Percentiles rank a stretch among this genome's conserved stretches.
phyloP scores from a whole-genome alignment of 1,139 yeast genomes.

The Pichia sp. region DNA sequence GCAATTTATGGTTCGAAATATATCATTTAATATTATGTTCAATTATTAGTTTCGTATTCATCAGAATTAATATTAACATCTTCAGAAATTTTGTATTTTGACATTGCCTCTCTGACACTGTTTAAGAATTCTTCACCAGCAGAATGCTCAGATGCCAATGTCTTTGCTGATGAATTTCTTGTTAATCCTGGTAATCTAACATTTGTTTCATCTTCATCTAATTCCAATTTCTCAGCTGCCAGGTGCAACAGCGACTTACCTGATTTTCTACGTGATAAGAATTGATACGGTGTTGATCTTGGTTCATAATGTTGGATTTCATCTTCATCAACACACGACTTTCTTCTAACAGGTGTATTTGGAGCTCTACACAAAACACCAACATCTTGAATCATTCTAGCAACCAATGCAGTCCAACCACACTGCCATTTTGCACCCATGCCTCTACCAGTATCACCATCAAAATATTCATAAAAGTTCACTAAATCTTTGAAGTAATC shows the following conservation, averaged over 20 bases:
- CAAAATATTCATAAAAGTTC: slow-evolving; percentile 84
- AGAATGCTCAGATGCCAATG: slow-evolving; percentile 23
- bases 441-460: slow-evolving; percentile 94
- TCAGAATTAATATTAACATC: slow-evolving; percentile 43
- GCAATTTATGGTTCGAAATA: background rate
- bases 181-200: slow-evolving; percentile 27
- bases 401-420: slow-evolving; percentile 96
- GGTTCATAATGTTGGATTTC: slow-evolving; percentile 47
- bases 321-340: slow-evolving; percentile 29
- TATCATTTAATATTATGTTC: background rate
- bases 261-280: slow-evolving; percentile 50
- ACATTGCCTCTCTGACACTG: slow-evolving; percentile 50
- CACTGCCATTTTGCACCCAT: slow-evolving; percentile 93
- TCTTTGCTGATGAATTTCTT: slow-evolving; percentile 25
- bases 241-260: slow-evolving; percentile 63
- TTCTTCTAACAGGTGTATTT: slow-evolving; percentile 30
- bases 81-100: slow-evolving; percentile 38
- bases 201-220: slow-evolving; percentile 52
- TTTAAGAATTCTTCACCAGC: slow-evolving; percentile 38
- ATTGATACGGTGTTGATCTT: slow-evolving; percentile 39
- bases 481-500: slow-evolving; percentile 70
- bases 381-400: slow-evolving; percentile 88
- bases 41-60: slow-evolving; percentile 45
- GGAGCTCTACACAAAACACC: slow-evolving; percentile 58
- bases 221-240: slow-evolving; percentile 60